Evolutionary conservation across 371 early-diverging fungal genomes (phyloP), one percentile per base, ranked within the genome.

Genomic region (Mortierella sp.): DNA sequence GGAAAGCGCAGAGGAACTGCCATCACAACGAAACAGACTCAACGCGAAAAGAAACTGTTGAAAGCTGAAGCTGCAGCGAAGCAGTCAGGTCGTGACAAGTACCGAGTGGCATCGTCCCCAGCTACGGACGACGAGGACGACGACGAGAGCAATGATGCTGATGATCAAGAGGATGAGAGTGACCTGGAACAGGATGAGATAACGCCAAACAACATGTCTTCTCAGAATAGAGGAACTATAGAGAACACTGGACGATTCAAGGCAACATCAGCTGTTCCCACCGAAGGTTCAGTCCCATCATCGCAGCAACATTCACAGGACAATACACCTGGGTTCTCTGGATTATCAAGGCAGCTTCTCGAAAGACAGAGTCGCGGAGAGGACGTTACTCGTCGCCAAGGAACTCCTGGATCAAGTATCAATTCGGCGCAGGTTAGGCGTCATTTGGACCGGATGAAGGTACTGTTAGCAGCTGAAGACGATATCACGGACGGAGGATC

Each of bases 401-500:
- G 58, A 17, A 29, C 24, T 24, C 16, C 62, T 12, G 57, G 51
- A 21, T 54, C 48, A 6, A 27, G 47, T 4, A n/a, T 40, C 10
- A 17, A 41, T 9, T 52, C 53, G n/a, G 21, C 41, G 4, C 62
- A 65, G 8, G 56, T 55, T 14, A 65, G 44, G 40, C 71, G 71
- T 13, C 74, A 67, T 37, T n/a, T 63, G 48, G 59, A 60, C 16
- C 58, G 74, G 24, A 67, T 74, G 74, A 63, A 55, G 25, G 14
- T 60, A 37, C 59, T 74, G 7, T 29, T 67, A 41, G 67, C 67
- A 7, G 74, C 74, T 1, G 74, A 74, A 19, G 45, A 49, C 0
- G 74, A 74, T 29, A 22, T 53, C 46, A 74, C 74, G 4, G 74
- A 74, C 21, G 68, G 63, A 17, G 74, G 64, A 13, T 29, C 74